Base-by-base conservation (phyloP, 2,329 filamentous ascomycete genomes). In the Fusarium sp. region DNA sequence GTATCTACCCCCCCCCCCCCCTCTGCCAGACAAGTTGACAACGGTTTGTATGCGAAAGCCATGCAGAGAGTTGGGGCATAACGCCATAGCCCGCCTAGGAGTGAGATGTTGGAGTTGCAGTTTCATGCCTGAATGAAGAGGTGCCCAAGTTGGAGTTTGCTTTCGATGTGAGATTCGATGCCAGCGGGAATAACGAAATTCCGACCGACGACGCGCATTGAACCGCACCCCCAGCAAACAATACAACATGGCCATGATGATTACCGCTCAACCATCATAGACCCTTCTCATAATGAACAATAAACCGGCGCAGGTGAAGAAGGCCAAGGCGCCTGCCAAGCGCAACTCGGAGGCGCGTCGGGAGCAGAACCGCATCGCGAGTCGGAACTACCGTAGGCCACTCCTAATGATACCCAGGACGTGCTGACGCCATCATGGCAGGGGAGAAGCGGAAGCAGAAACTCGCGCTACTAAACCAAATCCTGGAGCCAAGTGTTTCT, bases 361-460 rank as follows among this genome's bases (percentile, higher is more conserved):
- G 35, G 74, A 78, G 31, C 78, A 79, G 56, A 79, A 79, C 36
- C 76, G 78, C 29, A 57, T 74, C 35, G 72, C 78, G 6, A 79
- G 77, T 40, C 76, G 76, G 42, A 79, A 77, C 61, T 79, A 79
- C 60, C 79, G 82, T 84, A 74, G 55, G 82, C 79, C 51, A 59
- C 16, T 29, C 6, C n/a, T 24, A 14, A 16, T 6, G 29, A 57
- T 16, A 24, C 8, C 22, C 6, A 4, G 42, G 22, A 46, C 22
- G 36, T 71, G 57, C 69, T 78, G 62, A 77, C 70, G 49, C 64
- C 58, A 69, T 55, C 59, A 36, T 31, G 11, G 20, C 42, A 85
- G 84, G 84, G 42, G 83, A 84, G 71, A 85, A 84, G 71, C 79
- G 83, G 46, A 85, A 83, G 71, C 83, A 85, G 73, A 85, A 83